Evolutionary conservation across 257 asterid genomes (phyloP).

Genomic region (Penstemon barbatus): DNA sequence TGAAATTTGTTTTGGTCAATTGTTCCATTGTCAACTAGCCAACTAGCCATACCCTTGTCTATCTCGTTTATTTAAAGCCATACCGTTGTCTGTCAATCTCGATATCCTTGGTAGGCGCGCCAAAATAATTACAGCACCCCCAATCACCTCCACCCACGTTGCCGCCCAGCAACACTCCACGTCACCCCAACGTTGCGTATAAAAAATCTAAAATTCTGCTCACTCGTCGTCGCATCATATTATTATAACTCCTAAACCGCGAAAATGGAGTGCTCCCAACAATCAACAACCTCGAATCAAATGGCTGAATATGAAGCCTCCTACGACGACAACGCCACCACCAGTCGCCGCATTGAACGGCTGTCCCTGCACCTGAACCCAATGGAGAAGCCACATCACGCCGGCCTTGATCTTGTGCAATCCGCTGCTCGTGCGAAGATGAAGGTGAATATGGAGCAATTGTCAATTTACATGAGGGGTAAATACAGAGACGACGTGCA

Average conservation of each 20-base stretch:
- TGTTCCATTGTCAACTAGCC: no score
- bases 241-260: not conserved
- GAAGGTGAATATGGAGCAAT: slow-evolving; percentile 43
- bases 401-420: slow-evolving; percentile 35
- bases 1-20: no score
- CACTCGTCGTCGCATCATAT: not conserved
- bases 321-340: slow-evolving; percentile 28
- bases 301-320: slow-evolving; percentile 26
- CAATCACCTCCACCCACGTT: slow-evolving; percentile 39
- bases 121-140: slow-evolving; percentile 28
- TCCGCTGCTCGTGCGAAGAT: slow-evolving; percentile 61
- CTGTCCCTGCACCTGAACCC: slow-evolving; percentile 58
- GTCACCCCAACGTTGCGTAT: slow-evolving; percentile 39
- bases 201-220: slow-evolving; percentile 26
- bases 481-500: slow-evolving; percentile 72
- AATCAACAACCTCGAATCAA: slow-evolving; percentile 11
- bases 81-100: slow-evolving; percentile 7
- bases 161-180: slow-evolving; percentile 2
- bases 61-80: no score
- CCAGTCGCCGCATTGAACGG: slow-evolving; percentile 55
- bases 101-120: slow-evolving; percentile 50
- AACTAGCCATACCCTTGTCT: no score
- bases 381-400: slow-evolving; percentile 8
- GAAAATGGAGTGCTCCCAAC: slow-evolving; percentile 39
- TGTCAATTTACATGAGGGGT: slow-evolving; percentile 79